A percentile compares a stretch with the other conserved stretches of the same genome.
These are phyloP conservation scores for Rhodotorula sp. DNA, from an alignment of 1,284 basidiomycete species.

Conservation along the genomic window DNA sequence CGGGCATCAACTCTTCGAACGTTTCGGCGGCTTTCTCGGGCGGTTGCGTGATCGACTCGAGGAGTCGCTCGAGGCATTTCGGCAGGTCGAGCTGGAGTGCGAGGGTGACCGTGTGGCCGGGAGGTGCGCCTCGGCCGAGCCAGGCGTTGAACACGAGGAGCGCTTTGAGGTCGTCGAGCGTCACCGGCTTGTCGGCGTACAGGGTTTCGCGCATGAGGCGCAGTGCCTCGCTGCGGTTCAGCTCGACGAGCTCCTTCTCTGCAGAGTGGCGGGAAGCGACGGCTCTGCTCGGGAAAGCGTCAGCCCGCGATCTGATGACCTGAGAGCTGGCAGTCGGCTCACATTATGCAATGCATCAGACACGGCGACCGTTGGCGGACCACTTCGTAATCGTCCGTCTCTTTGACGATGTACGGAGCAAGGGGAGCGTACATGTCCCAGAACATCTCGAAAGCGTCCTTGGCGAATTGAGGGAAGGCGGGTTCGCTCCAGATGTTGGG, in stretches of 20 bases:
- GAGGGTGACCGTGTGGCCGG: constrained; percentile 30
- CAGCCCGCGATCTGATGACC: neutral
- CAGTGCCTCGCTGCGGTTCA: constrained; percentile 21
- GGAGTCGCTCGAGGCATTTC: constrained; percentile 21
- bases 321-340: neutral
- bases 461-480: constrained; percentile 12
- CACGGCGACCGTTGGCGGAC: constrained; percentile 27
- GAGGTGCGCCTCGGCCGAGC: constrained; percentile 30
- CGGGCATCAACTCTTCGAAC: constrained; percentile 32
- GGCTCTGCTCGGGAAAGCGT: neutral
- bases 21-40: constrained; percentile 13
- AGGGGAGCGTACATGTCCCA: constrained; percentile 38
- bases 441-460: constrained; percentile 34
- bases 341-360: constrained; percentile 30
- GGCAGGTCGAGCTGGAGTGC: constrained; percentile 38
- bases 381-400: constrained; percentile 20
- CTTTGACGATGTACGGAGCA: constrained; percentile 35
- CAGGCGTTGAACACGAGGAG: constrained; percentile 29
- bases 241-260: constrained; percentile 18
- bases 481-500: too few relatives aligned
- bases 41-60: constrained; percentile 18
- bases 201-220: constrained; percentile 30
- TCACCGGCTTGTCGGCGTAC: constrained; percentile 21
- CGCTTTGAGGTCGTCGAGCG: constrained; percentile 37
- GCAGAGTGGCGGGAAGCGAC: constrained; percentile 19